A percentile compares a stretch with the other conserved stretches of the same genome.
These are phyloP conservation scores for Microsporum ferrugineum DNA, from an alignment of 2,329 filamentous ascomycete genomes.

Conservation along the genomic window DNA sequence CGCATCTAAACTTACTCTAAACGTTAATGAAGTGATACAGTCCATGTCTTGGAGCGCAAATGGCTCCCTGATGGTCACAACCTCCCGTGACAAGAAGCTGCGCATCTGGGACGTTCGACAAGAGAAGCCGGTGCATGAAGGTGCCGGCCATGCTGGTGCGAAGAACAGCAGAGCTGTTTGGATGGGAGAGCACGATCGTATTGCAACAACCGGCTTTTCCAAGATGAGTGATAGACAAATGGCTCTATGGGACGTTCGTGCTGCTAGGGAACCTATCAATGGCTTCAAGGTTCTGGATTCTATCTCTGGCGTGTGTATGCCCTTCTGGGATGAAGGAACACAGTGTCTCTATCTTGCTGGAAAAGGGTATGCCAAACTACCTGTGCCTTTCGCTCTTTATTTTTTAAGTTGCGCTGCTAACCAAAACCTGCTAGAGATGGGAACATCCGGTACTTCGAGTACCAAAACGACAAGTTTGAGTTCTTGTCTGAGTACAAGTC, in stretches of 20 bases:
- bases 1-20: slow-evolving; percentile 61
- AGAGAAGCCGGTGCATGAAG: slow-evolving; percentile 75
- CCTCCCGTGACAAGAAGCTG: slow-evolving; percentile 95
- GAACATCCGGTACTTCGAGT: slow-evolving; percentile 98
- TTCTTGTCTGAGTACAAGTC: slow-evolving; percentile 96
- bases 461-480: slow-evolving; percentile 97
- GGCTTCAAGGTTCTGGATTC: slow-evolving; percentile 86
- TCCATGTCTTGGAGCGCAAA: slow-evolving; percentile 91
- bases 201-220: slow-evolving; percentile 94
- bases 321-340: slow-evolving; percentile 97
- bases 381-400: slow-evolving; percentile 11
- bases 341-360: slow-evolving; percentile 93
- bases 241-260: slow-evolving; percentile 86
- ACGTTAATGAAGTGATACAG: slow-evolving; percentile 85
- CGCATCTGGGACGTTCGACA: slow-evolving; percentile 95
- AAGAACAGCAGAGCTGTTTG: slow-evolving; percentile 97
- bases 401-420: background rate
- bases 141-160: slow-evolving; percentile 74
- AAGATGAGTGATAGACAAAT: slow-evolving; percentile 97
- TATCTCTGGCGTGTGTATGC: slow-evolving; percentile 97
- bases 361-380: slow-evolving; percentile 60
- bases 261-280: slow-evolving; percentile 66
- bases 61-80: slow-evolving; percentile 76
- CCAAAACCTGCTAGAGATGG: slow-evolving; percentile 56
- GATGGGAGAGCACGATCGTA: slow-evolving; percentile 92